phyloP scores from a whole-genome alignment of 1,139 yeast species.

The Pichia sp. region DNA sequence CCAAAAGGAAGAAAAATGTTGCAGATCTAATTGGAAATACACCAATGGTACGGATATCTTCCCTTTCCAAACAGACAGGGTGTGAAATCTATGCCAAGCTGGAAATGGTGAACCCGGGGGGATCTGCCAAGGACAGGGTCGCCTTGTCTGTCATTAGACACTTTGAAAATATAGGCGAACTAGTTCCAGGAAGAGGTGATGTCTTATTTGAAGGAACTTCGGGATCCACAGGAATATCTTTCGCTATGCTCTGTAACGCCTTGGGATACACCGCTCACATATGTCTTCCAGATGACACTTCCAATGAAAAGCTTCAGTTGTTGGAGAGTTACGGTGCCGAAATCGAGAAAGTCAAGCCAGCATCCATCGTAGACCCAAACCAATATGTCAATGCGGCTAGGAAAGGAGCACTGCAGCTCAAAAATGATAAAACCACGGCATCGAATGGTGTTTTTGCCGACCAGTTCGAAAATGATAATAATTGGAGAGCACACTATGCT shows the following conservation, averaged over 20 bases:
- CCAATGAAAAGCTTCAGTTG: slow-evolving; percentile 71
- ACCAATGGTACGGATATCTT: slow-evolving; percentile 71
- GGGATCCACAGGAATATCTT: slow-evolving; percentile 92
- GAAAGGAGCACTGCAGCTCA: slow-evolving; percentile 53
- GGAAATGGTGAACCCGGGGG: slow-evolving; percentile 88
- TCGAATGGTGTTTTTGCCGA: slow-evolving; percentile 79
- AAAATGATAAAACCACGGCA: slow-evolving; percentile 37
- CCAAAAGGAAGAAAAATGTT: slow-evolving; percentile 24
- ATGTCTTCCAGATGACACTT: slow-evolving; percentile 93
- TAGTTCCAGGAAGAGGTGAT: slow-evolving; percentile 58
- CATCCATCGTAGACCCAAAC: slow-evolving; percentile 87
- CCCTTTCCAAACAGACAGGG: slow-evolving; percentile 72
- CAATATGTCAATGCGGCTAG: slow-evolving; percentile 92
- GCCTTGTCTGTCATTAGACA: slow-evolving; percentile 77
- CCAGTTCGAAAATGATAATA: slow-evolving; percentile 89
- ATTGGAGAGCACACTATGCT: slow-evolving; percentile 78
- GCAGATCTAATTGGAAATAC: slow-evolving; percentile 83
- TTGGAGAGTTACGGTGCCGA: slow-evolving; percentile 74
- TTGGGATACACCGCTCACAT: slow-evolving; percentile 87
- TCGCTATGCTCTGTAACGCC: slow-evolving; percentile 83
- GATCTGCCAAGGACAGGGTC: slow-evolving; percentile 92
- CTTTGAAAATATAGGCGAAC: slow-evolving; percentile 56
- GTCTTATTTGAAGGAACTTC: slow-evolving; percentile 89
- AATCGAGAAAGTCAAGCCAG: slow-evolving; percentile 88
- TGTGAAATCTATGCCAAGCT: slow-evolving; percentile 83